Evolutionary conservation across 2,329 filamentous ascomycete species (phyloP).

Genomic region (Talaromyces verruculosus): DNA sequence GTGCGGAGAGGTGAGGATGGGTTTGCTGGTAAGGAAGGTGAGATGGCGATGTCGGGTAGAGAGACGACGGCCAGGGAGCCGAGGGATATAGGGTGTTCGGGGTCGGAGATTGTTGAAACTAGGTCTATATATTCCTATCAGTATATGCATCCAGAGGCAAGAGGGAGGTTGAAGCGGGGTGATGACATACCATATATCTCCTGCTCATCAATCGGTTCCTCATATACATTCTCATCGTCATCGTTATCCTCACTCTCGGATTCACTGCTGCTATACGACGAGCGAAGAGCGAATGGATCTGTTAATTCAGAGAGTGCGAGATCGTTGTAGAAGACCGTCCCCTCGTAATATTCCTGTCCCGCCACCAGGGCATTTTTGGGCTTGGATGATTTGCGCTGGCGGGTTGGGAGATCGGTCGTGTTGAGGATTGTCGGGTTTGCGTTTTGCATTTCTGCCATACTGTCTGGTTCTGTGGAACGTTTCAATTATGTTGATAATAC

Average conservation of each 20-base stretch:
- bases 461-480: background rate
- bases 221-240: constrained; percentile 58
- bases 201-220: constrained; percentile 91
- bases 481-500: background rate
- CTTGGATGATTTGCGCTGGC: constrained; percentile 46
- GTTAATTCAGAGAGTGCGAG: constrained; percentile 51
- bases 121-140: constrained; percentile 61
- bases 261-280: constrained; percentile 24
- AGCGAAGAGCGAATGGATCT: constrained; percentile 50
- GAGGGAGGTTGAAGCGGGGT: background rate
- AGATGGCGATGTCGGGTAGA: constrained; percentile 86
- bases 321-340: constrained; percentile 51
- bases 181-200: constrained; percentile 77
- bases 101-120: constrained; percentile 91
- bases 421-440: constrained; percentile 93
- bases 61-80: constrained; percentile 94
- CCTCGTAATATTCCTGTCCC: constrained; percentile 24
- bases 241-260: constrained; percentile 36
- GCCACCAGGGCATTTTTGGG: constrained; percentile 37
- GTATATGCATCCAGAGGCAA: background rate
- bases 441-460: constrained; percentile 41
- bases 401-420: constrained; percentile 81
- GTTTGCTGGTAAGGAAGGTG: constrained; percentile 61
- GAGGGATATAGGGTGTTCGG: constrained; percentile 91
- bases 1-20: constrained; percentile 63